A percentile compares a stretch with the other conserved stretches of the same genome.
phyloP scores from a whole-genome alignment of 257 asterid genomes.

The Solanum clarkiae region DNA sequence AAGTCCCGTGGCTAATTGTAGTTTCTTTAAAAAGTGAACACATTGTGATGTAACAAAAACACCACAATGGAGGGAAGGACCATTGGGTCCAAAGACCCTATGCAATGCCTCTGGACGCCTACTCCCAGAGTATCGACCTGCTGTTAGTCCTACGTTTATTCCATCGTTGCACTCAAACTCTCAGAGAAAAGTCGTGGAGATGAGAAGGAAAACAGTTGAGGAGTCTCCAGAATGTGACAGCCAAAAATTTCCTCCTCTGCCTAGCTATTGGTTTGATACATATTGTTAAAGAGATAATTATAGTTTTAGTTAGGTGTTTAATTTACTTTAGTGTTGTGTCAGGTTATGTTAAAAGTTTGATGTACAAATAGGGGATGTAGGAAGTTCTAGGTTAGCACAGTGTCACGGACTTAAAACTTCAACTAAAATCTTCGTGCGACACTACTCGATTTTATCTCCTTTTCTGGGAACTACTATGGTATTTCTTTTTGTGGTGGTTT shows the following conservation, averaged over 20 bases:
- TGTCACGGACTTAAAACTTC: too few relatives aligned
- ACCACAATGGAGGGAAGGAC: conserved; percentile 62
- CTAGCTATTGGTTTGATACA: conserved; percentile 26
- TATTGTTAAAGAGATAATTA: conserved; percentile 15
- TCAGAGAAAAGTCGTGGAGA: conserved; percentile 49
- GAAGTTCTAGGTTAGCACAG: neutral
- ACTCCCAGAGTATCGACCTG: conserved; percentile 53
- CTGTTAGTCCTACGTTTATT: conserved; percentile 48
- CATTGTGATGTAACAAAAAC: conserved; percentile 50
- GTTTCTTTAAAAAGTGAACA: conserved; percentile 27
- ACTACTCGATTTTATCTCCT: neutral
- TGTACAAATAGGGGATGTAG: conserved; percentile 7
- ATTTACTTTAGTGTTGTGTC: conserved; percentile 1
- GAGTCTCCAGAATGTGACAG: conserved; percentile 15
- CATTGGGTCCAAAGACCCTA: conserved; percentile 51
- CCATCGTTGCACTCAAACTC: conserved; percentile 53
- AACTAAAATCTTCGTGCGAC: too few relatives aligned
- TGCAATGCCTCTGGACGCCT: conserved; percentile 60
- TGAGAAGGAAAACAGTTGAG: conserved; percentile 18
- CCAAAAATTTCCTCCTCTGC: conserved; percentile 25
- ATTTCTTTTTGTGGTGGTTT: neutral
- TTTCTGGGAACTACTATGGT: neutral
- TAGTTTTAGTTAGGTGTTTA: conserved; percentile 6
- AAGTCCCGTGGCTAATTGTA: neutral
- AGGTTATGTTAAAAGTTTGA: neutral